Conservation (phyloP, 352 stramenopile genomes). For the Phytophthora boehmeriae region DNA sequence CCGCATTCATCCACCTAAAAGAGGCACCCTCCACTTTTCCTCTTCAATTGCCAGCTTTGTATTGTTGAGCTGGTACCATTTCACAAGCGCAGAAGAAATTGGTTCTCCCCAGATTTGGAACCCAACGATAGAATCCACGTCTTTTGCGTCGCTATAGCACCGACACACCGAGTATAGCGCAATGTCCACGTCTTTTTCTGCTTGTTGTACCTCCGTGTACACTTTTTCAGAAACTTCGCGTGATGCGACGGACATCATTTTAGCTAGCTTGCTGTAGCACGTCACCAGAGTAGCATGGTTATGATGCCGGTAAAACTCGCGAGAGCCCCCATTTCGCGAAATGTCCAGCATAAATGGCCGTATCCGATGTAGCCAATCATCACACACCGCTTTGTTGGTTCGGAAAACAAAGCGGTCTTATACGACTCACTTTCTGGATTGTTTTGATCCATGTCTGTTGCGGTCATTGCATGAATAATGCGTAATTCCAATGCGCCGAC, state of each 20-base stretch:
- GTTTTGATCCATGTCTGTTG: slow-evolving; percentile 20
- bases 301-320: slow-evolving; percentile 51
- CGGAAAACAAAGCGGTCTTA: slow-evolving; percentile 62
- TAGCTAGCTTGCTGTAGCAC: slow-evolving; percentile 45
- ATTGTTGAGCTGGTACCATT: slow-evolving; percentile 22
- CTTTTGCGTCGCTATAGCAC: slow-evolving; percentile 54
- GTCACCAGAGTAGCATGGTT: slow-evolving; percentile 42
- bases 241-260: slow-evolving; percentile 28
- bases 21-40: slow-evolving; percentile 18
- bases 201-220: slow-evolving; percentile 33
- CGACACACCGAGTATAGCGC: slow-evolving; percentile 52
- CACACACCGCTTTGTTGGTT: slow-evolving; percentile 70
- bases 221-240: slow-evolving; percentile 18
- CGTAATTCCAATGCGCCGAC: slow-evolving; percentile 52
- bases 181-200: slow-evolving; percentile 49
- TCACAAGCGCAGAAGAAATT: slow-evolving; percentile 36
- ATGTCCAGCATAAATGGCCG: slow-evolving; percentile 58
- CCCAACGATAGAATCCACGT: slow-evolving; percentile 55
- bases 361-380: slow-evolving; percentile 74
- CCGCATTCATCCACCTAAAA: slow-evolving; percentile 45
- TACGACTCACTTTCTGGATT: slow-evolving; percentile 50
- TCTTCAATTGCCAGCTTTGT: slow-evolving; percentile 12
- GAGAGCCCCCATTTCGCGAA: slow-evolving; percentile 27
- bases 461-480: slow-evolving; percentile 42
- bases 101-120: slow-evolving; percentile 48